Base-by-base conservation (phyloP, 2,329 filamentous ascomycete genomes). In the Fusarium subglutinans region DNA sequence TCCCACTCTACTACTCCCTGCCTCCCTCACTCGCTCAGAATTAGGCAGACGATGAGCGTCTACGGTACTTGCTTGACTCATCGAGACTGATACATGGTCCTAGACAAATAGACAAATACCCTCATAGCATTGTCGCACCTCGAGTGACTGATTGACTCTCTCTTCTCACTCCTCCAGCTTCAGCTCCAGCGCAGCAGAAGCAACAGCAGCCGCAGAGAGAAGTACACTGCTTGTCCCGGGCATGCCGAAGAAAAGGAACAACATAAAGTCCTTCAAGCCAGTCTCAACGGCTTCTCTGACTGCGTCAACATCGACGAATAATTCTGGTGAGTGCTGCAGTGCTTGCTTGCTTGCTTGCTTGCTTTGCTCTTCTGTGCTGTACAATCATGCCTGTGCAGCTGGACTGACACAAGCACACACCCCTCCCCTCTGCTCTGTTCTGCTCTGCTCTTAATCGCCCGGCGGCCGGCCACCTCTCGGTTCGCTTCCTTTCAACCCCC, bases 181-280 rank as follows among this genome's bases (percentile, higher is more conserved):
- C 63, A 61, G 43, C 72, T 67, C 71, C 37, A 59, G 43, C 41
- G 13, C n/a, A 45, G 43, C 2, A 44, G 17, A 37, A 47, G 24
- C 13, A 45, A 30, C 17, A 26, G 28, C n/a, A 45, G 54, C 12
- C 35, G 33, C 14, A 50, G 43, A 26, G 33, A n/a, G 24, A 58
- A 50, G 56, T 24, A 4, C 26, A 50, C 9, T 58, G 61, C 72
- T 77, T 68, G 61, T 69, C 63, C 63, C 64, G 79, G 83, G 81
- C 70, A 92, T 92, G 90, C 88, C 90, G 82, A 91, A 91, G 85
- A 91, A 91, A 86, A 86, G 88, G 81, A 86, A 88, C 63, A 84
- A 86, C 75, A 77, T 82, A 76, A 85, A 84, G 78, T 89, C 87
- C 77, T 88, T 89, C 73, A 91, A 91, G 80, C 89, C 89, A 74